Percentiles rank a stretch among this genome's conserved stretches.
These are phyloP conservation scores for Monilinia polystroma DNA, from an alignment of 2,329 filamentous ascomycete genomes.

Conservation along the genomic window DNA sequence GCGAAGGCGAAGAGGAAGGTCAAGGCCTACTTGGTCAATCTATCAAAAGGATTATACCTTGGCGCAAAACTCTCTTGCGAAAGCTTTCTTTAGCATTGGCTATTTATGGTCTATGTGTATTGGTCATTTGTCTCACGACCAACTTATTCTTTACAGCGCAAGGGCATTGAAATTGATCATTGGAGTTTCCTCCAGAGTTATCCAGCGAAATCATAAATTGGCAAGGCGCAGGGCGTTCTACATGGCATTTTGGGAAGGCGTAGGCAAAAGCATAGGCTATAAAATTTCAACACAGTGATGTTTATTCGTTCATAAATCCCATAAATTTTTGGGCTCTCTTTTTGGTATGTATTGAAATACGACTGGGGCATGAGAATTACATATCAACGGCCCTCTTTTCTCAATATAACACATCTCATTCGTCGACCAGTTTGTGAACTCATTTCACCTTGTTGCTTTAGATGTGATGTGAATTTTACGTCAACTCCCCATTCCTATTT, in stretches of 20 bases:
- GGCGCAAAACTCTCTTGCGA: slow-evolving; percentile 61
- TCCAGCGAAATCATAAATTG: slow-evolving; percentile 12
- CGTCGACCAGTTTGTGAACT: background rate
- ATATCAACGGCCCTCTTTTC: background rate
- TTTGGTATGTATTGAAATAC: slow-evolving; percentile 9
- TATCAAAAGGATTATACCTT: slow-evolving; percentile 27
- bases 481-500: background rate
- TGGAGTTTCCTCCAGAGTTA: background rate
- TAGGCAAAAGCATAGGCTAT: background rate
- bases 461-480: background rate
- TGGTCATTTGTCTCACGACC: slow-evolving; percentile 82
- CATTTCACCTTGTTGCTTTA: background rate
- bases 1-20: slow-evolving; percentile 50
- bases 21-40: slow-evolving; percentile 24
- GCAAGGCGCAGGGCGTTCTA: slow-evolving; percentile 11
- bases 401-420: background rate
- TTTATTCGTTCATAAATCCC: slow-evolving; percentile 2
- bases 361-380: slow-evolving; percentile 2
- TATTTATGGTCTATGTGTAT: slow-evolving; percentile 81
- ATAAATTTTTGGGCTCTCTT: background rate
- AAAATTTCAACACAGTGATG: slow-evolving; percentile 3
- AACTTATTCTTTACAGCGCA: slow-evolving; percentile 69
- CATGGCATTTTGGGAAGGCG: background rate
- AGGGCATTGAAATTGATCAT: slow-evolving; percentile 50
- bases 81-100: slow-evolving; percentile 73